A percentile compares a stretch with the other conserved stretches of the same genome.
phyloP scores from a whole-genome alignment of 2,329 filamentous ascomycete species.

The Fusarium marasasianum region DNA sequence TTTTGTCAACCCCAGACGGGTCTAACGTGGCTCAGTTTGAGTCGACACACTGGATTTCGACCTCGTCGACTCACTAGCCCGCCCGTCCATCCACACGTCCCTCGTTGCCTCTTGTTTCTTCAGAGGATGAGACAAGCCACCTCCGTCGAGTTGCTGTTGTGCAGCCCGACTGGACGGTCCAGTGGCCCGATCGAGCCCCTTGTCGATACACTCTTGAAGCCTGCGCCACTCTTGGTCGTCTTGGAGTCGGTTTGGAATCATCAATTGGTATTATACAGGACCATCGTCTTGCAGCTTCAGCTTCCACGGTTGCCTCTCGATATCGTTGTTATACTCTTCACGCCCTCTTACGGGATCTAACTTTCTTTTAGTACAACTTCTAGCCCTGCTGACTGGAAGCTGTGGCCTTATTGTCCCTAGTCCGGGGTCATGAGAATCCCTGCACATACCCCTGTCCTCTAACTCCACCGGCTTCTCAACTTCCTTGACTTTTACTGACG shows the following conservation, averaged over 20 bases:
- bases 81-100: slow-evolving; percentile 39
- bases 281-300: slow-evolving; percentile 26
- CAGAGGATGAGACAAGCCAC: slow-evolving; percentile 45
- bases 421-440: slow-evolving; percentile 34
- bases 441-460: slow-evolving; percentile 26
- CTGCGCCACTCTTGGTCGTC: slow-evolving; percentile 42
- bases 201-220: slow-evolving; percentile 43
- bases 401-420: slow-evolving; percentile 41
- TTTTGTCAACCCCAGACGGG: slow-evolving; percentile 46
- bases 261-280: slow-evolving; percentile 18
- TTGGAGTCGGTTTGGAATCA: slow-evolving; percentile 37
- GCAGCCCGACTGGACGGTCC: slow-evolving; percentile 42
- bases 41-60: slow-evolving; percentile 40
- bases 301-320: slow-evolving; percentile 14
- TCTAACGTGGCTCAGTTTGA: slow-evolving; percentile 44
- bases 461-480: slow-evolving; percentile 35
- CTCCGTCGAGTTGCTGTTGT: slow-evolving; percentile 38
- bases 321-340: neutral
- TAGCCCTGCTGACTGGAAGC: slow-evolving; percentile 38
- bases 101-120: slow-evolving; percentile 40
- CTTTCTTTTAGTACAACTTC: slow-evolving; percentile 19
- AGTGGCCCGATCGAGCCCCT: slow-evolving; percentile 43
- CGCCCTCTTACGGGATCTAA: slow-evolving; percentile 7
- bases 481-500: slow-evolving; percentile 40
- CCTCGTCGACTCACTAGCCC: slow-evolving; percentile 42